Base-by-base conservation (phyloP, 345 rosid species). In the Gossypium rotundifolium region DNA sequence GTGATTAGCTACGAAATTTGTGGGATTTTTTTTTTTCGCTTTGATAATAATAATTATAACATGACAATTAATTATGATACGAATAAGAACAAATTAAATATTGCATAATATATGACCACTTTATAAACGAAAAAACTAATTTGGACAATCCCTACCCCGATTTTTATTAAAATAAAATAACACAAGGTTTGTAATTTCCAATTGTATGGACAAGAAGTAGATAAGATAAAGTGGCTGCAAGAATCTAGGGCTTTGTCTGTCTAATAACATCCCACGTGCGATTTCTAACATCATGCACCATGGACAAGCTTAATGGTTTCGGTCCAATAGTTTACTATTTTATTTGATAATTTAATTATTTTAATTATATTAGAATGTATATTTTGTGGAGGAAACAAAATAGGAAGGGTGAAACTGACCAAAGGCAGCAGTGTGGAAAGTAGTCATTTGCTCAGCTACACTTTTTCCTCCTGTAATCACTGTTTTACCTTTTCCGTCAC, bases 241-340 rank as follows among this genome's bases (percentile, higher is more conserved):
- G 54, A 66, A 45, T 66, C n/a, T 44, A 65, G 25, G 18, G 52
- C 16, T 44, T 18, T 44, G 27, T 44, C 29, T 20, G 53, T 65
- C 53, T 5, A 14, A 45, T 12, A 66, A 20, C 54, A 66, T 3
- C 11, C 71, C 71, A 66, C 71, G 71, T 66, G 71, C 63, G 67
- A 38, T 7, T 14, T 54, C 72, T 60, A 33, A 72, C 79, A 48
- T 63, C 22, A 75, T 78, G 79, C 82, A 78, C 82, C 77, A 72
- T 78, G 52, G 52, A 14, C 49, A 45, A 10, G 49, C 12, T 5
- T 14, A 16, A 14, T 51, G 16, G 3, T 51, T 49, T 51, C 13
- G 11, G 54, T 51, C 17, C 54, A 51, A 51, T 51, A 45, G 12
- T 45, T 45, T 45, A 45, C 2, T 45, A 45, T 45, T 2, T 45